Evolutionary conservation across 139 green algal species (phyloP).

Genomic region (Chlorella sp.): DNA sequence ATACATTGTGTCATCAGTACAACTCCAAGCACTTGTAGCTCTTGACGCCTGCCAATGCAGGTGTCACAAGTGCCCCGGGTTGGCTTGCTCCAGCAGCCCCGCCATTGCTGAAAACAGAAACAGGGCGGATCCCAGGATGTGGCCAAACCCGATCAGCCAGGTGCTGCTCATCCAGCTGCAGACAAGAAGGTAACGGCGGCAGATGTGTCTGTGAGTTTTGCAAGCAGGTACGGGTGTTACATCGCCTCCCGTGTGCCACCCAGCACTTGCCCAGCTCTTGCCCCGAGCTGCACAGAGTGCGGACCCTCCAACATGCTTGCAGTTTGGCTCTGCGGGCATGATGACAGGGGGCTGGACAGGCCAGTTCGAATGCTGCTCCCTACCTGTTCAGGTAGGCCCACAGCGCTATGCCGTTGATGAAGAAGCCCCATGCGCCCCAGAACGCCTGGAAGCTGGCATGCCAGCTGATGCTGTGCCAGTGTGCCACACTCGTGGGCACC

Average conservation of each 20-base stretch:
- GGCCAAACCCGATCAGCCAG: not conserved
- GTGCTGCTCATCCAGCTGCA: not conserved
- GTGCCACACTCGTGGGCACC: not conserved
- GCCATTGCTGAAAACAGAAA: not conserved
- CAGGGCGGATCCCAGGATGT: not conserved
- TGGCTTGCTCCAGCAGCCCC: conserved; percentile 14
- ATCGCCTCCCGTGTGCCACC: not conserved
- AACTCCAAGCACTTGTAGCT: too few relatives aligned
- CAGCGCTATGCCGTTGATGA: not conserved
- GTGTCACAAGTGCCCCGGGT: conserved; percentile 6
- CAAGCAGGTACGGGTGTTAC: not conserved
- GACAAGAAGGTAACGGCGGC: too few relatives aligned
- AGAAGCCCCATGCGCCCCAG: not conserved
- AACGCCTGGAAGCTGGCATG: not conserved
- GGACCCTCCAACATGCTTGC: too few relatives aligned
- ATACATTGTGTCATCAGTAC: too few relatives aligned
- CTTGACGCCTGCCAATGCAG: too few relatives aligned
- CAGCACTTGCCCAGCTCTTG: not conserved
- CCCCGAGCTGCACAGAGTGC: too few relatives aligned
- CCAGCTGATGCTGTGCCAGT: conserved; percentile 21
- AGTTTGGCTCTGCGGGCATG: too few relatives aligned
- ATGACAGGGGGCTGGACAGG: too few relatives aligned
- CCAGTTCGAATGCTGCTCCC: too few relatives aligned
- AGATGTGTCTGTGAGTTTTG: not conserved
- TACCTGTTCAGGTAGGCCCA: not conserved